These are phyloP conservation scores for Stenogyne calaminthoides DNA, from an alignment of 305 asterid species.

Conservation along the genomic window DNA sequence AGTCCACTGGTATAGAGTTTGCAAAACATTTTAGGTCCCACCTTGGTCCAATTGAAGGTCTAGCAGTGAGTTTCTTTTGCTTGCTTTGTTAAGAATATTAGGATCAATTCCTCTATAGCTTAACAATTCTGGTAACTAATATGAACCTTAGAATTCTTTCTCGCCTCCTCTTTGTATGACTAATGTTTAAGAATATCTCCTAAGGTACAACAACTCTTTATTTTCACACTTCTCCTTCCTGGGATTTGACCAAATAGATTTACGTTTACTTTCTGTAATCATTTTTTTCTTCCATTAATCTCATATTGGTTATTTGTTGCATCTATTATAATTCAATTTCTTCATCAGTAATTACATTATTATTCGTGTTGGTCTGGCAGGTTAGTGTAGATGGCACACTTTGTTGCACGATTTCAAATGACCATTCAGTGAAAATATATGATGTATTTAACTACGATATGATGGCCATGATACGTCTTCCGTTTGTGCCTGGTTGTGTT, in stretches of 20 bases:
- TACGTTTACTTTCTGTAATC: background rate
- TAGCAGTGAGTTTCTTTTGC: constrained; percentile 67
- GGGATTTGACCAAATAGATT: background rate
- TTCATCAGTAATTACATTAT: constrained; percentile 22
- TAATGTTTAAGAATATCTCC: background rate
- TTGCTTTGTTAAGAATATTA: constrained; percentile 15
- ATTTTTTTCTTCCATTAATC: constrained; percentile 5
- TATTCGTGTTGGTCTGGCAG: constrained; percentile 53
- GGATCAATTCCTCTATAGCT: background rate
- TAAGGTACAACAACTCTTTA: constrained; percentile 12
- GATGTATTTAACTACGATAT: constrained; percentile 96
- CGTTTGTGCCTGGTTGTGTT: constrained; percentile 83
- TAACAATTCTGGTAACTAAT: constrained; percentile 12
- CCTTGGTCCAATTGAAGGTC: constrained; percentile 97
- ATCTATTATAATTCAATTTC: background rate
- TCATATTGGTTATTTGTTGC: background rate
- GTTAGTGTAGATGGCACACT: constrained; percentile 93
- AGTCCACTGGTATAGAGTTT: constrained; percentile 81
- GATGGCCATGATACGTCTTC: constrained; percentile 98
- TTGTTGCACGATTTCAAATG: constrained; percentile 96
- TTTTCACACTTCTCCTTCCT: constrained; percentile 13
- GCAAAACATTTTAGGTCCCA: constrained; percentile 98
- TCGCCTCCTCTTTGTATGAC: background rate
- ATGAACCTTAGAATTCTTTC: background rate
- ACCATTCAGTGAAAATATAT: constrained; percentile 85